Evolutionary conservation across 2,329 filamentous ascomycete genomes (phyloP).

Genomic region (Cladobotryum mycophilum): DNA sequence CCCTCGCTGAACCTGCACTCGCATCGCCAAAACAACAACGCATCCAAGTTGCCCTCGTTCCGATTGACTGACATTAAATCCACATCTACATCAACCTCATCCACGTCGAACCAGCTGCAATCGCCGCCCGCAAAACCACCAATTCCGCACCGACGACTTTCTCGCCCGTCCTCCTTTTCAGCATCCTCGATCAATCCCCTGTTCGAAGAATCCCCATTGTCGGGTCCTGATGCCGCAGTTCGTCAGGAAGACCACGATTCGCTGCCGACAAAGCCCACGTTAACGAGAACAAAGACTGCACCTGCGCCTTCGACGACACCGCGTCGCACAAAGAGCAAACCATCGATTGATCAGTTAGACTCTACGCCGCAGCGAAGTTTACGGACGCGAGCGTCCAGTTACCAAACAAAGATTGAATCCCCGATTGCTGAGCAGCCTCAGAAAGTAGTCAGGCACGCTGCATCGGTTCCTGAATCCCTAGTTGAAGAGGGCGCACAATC

Average conservation of each 20-base stretch:
- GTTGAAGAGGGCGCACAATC: conserved; percentile 14
- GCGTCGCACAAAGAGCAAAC: conserved; percentile 3
- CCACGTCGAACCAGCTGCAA: background rate
- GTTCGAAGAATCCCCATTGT: conserved; percentile 2
- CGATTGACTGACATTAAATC: conserved; percentile 43
- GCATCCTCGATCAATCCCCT: conserved; percentile 1
- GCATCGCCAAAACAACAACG: conserved; percentile 48
- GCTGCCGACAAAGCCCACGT: background rate
- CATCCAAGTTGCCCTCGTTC: conserved; percentile 50
- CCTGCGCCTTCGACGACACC: conserved; percentile 4
- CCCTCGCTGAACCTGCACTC: conserved; percentile 28
- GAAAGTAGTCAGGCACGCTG: conserved; percentile 9
- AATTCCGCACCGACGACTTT: background rate
- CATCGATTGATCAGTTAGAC: conserved; percentile 1
- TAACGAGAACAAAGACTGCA: background rate
- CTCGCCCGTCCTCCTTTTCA: background rate
- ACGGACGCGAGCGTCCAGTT: conserved; percentile 12
- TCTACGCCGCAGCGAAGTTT: conserved; percentile 9
- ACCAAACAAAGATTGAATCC: conserved; percentile 10
- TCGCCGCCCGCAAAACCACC: background rate
- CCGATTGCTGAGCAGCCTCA: conserved; percentile 3
- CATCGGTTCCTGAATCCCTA: conserved; percentile 12
- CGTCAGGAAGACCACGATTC: conserved; percentile 1
- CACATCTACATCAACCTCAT: conserved; percentile 10
- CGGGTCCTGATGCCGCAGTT: background rate